A percentile compares a stretch with the other conserved stretches of the same genome.
phyloP scores from a whole-genome alignment of 495 filamentous ascomycete species.

The Lentithecium fluviatile region DNA sequence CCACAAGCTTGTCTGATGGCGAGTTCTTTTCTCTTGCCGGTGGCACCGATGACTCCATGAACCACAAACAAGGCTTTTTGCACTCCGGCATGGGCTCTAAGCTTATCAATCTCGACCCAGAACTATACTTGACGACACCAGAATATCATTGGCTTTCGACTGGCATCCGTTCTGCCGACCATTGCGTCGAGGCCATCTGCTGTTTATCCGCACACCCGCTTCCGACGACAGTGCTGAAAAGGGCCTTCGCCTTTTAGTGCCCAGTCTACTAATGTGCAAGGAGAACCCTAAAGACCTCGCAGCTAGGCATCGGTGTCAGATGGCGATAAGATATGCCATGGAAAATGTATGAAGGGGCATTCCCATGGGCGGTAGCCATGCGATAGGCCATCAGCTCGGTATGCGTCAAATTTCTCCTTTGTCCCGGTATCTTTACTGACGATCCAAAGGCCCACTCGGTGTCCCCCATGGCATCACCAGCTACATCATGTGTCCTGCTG shows the following conservation, averaged over 20 bases:
- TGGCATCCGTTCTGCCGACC: constrained; percentile 63
- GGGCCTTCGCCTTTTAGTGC: constrained; percentile 53
- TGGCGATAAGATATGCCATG: constrained; percentile 60
- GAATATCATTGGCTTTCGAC: constrained; percentile 60
- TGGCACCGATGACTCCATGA: constrained; percentile 54
- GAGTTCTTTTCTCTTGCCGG: constrained; percentile 61
- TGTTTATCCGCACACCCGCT: constrained; percentile 44
- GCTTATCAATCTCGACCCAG: constrained; percentile 61
- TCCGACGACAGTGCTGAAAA: constrained; percentile 47
- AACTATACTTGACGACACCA: constrained; percentile 55
- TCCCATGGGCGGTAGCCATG: constrained; percentile 60
- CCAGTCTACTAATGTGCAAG: constrained; percentile 53
- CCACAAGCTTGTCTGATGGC: constrained; percentile 62
- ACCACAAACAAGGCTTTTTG: constrained; percentile 55
- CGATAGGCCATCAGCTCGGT: constrained; percentile 67
- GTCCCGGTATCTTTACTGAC: not conserved
- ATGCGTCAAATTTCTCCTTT: not conserved
- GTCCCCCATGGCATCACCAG: constrained; percentile 67
- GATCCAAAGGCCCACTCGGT: constrained; percentile 51
- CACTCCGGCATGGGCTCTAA: constrained; percentile 49
- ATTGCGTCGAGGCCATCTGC: constrained; percentile 62
- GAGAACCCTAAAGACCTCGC: constrained; percentile 47
- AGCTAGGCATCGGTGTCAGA: constrained; percentile 53
- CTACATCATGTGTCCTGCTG: constrained; percentile 61
- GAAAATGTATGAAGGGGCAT: constrained; percentile 50